Base-by-base conservation (phyloP, 2,329 filamentous ascomycete genomes). In the Balansia obtecta region DNA sequence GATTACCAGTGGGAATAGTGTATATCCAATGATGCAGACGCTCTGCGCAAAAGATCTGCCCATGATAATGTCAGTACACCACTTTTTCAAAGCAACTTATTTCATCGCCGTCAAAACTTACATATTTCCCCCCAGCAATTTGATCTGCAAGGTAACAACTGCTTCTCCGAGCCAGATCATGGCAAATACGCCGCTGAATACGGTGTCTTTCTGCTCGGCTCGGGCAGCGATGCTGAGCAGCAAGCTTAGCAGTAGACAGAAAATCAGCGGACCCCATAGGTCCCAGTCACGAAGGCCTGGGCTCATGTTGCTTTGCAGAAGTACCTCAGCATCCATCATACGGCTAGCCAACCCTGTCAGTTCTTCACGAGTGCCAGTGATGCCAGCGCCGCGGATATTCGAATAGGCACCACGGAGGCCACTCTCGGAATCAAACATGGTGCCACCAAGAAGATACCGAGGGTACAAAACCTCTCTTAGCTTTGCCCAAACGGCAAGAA, bases 21-120 rank as follows among this genome's bases (percentile, higher is more conserved):
- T 98, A 69, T 98, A 98, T 44, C 93, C 93, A 64, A 98, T 98
- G 60, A 98, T 94, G 68, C 90, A 97, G 58, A 98, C 80, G 52
- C 89, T 95, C 68, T 98, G 93, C 63, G 95, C 93, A 67, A 98
- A 98, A 16, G 93, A 96, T 61, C 91, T 97, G 64, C 47, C 47
- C 30, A 12, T 34, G 34, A 2, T 45, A 18, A 41, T 44, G 48
- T 37, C 34, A 50, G 22, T n/a, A 13, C 12, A 45, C 38, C 8
- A 20, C 16, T 27, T 22, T 20, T n/a, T 20, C 18, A 27, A 44
- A 32, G 10, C 18, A 7, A 15, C 7, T n/a, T 16, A 8, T 18
- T 37, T 40, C 4, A 46, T 30, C 12, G 42, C 3, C 34, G 12
- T 15, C 16, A 22, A 18, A 46, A 80, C 89, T 69, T 73, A 97